A percentile compares a stretch with the other conserved stretches of the same genome.
These are phyloP conservation scores for Epichloe gansuensis DNA, from an alignment of 2,329 filamentous ascomycete genomes.

Conservation along the genomic window DNA sequence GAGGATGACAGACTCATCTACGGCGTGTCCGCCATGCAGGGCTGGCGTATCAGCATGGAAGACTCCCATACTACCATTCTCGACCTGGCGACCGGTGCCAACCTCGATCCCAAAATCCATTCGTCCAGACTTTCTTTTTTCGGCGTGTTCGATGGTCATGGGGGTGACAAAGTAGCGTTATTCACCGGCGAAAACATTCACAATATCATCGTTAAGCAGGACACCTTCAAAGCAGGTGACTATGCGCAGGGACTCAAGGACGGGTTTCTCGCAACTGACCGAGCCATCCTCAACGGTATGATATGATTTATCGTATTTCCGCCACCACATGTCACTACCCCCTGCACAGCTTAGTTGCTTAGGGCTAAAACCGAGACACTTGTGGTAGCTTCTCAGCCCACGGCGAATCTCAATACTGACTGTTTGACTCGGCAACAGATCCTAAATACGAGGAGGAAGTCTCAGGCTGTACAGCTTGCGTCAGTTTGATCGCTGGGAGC, in stretches of 20 bases:
- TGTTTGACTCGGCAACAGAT: conserved; percentile 41
- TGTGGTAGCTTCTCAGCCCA: background rate
- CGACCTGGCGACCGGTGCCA: conserved; percentile 54
- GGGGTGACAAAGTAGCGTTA: conserved; percentile 88
- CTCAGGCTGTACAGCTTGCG: conserved; percentile 92
- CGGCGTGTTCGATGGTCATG: conserved; percentile 95
- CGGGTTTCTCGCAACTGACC: conserved; percentile 89
- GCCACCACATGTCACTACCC: background rate
- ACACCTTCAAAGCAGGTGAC: conserved; percentile 80
- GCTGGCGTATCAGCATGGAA: conserved; percentile 99
- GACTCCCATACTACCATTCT: conserved; percentile 86
- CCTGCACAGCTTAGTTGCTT: background rate
- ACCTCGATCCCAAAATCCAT: conserved; percentile 46
- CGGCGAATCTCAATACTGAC: conserved; percentile 1
- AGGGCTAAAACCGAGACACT: background rate
- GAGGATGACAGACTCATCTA: conserved; percentile 88
- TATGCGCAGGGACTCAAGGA: conserved; percentile 95
- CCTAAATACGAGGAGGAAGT: conserved; percentile 96
- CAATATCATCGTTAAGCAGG: conserved; percentile 88
- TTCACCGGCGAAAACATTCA: conserved; percentile 90
- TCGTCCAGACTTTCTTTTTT: conserved; percentile 81
- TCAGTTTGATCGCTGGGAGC: conserved; percentile 74
- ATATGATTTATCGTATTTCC: background rate
- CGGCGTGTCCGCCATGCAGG: conserved; percentile 97
- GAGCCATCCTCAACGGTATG: conserved; percentile 88